Percentiles rank a stretch among this genome's conserved stretches.
phyloP scores from a whole-genome alignment of 805 yeast species.

The Cyberlindnera mycetangii region DNA sequence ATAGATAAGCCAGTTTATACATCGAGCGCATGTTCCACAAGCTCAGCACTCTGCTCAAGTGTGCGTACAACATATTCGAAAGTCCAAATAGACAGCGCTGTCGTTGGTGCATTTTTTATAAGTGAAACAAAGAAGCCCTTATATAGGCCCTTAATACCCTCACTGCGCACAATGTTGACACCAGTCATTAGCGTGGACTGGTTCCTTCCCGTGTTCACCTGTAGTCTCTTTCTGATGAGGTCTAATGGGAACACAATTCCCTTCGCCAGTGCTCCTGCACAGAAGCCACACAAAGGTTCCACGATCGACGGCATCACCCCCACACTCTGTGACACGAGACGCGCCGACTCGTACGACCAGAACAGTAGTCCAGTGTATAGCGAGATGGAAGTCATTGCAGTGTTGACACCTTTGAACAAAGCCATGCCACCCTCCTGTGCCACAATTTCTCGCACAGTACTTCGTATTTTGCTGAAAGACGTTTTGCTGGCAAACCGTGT shows the following conservation, averaged over 20 bases:
- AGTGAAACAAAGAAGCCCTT: slow-evolving; percentile 71
- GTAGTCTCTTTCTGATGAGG: slow-evolving; percentile 73
- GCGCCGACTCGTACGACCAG: slow-evolving; percentile 53
- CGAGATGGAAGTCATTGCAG: slow-evolving; percentile 60
- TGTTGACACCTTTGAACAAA: slow-evolving; percentile 45
- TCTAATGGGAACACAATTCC: slow-evolving; percentile 81
- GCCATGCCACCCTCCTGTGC: slow-evolving; percentile 42
- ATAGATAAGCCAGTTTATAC: not conserved
- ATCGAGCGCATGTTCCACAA: not conserved
- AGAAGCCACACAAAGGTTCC: slow-evolving; percentile 62
- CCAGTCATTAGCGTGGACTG: slow-evolving; percentile 29
- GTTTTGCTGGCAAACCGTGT: slow-evolving; percentile 78
- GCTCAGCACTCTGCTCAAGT: not conserved
- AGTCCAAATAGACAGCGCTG: slow-evolving; percentile 62
- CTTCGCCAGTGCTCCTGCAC: slow-evolving; percentile 78
- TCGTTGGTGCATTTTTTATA: slow-evolving; percentile 76
- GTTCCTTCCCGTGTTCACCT: slow-evolving; percentile 46
- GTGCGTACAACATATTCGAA: slow-evolving; percentile 32
- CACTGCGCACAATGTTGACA: slow-evolving; percentile 41
- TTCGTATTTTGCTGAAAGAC: slow-evolving; percentile 16
- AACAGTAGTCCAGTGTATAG: slow-evolving; percentile 74
- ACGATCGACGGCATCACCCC: slow-evolving; percentile 21
- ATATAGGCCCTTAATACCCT: slow-evolving; percentile 70
- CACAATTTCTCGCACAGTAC: slow-evolving; percentile 33
- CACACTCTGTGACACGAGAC: slow-evolving; percentile 13